Evolutionary conservation across 208 protist genomes (phyloP).

Genomic region (Naegleria lovaniensis): DNA sequence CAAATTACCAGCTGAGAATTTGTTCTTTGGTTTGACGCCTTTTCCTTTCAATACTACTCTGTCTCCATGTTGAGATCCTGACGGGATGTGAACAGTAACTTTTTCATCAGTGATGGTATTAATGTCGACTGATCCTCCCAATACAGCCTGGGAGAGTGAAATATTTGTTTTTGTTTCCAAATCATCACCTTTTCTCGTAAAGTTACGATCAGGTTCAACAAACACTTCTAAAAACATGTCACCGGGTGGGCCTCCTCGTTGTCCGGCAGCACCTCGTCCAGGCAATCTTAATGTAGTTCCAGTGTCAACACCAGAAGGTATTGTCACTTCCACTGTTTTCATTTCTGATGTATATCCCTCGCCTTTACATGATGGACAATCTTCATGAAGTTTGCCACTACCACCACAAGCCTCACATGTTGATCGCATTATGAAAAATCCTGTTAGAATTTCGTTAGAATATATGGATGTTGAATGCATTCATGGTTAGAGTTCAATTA

Average conservation of each 20-base stretch:
- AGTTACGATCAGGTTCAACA: not conserved
- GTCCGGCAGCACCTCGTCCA: not conserved
- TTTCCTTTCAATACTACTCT: not conserved
- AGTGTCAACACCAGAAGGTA: not conserved
- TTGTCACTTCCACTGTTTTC: not conserved
- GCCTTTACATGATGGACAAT: not conserved
- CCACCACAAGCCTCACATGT: not conserved
- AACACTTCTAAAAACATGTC: slow-evolving; percentile 3
- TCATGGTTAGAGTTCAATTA: too few species aligned
- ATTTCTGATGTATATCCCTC: not conserved
- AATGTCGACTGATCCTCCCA: not conserved
- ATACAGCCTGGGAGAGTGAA: not conserved
- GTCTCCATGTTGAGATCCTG: not conserved
- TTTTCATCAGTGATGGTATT: not conserved
- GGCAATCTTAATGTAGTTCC: not conserved
- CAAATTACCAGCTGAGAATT: slow-evolving; percentile 1
- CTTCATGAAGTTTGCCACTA: not conserved
- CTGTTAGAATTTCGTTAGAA: too few species aligned
- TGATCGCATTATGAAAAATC: not conserved
- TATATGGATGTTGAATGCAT: too few species aligned
- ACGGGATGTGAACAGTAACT: not conserved
- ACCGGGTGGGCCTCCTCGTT: not conserved
- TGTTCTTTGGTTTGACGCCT: not conserved
- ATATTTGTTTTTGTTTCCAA: not conserved
- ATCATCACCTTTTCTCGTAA: not conserved